A percentile compares a stretch with the other conserved stretches of the same genome.
Evolutionary conservation across 108 stramenopile species (phyloP).

Genomic region (Cyclotella choctawhatcheeana): DNA sequence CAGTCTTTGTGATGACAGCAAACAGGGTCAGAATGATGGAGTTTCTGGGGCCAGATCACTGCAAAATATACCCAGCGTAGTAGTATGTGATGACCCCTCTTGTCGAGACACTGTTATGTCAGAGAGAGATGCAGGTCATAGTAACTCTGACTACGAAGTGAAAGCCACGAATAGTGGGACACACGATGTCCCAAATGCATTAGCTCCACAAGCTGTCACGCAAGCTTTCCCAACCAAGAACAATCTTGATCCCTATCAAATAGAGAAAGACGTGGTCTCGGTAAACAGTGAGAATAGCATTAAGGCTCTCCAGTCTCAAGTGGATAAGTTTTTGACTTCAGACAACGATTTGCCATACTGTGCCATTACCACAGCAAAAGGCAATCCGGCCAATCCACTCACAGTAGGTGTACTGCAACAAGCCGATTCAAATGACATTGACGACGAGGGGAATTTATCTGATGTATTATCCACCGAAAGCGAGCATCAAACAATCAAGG

Average conservation of each 20-base stretch:
- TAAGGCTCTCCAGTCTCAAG: neutral
- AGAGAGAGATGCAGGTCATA: neutral
- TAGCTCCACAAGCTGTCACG: neutral
- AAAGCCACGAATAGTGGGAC: neutral
- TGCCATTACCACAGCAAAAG: neutral
- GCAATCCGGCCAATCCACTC: too few species aligned
- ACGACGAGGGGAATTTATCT: too few species aligned
- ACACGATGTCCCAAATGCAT: neutral
- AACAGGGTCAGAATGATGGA: neutral
- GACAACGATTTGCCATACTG: neutral
- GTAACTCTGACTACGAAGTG: neutral
- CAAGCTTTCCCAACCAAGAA: neutral
- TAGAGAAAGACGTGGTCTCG: neutral
- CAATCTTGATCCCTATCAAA: too few species aligned
- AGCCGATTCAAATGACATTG: too few species aligned
- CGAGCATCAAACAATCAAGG: neutral
- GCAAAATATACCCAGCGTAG: conserved; percentile 4
- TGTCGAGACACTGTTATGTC: conserved; percentile 7
- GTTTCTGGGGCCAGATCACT: neutral
- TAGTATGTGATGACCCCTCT: conserved; percentile 8
- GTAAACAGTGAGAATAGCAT: conserved; percentile 5
- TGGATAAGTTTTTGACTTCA: conserved; percentile 3
- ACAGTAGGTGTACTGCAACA: too few species aligned
- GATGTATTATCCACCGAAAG: neutral
- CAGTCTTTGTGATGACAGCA: neutral